These are phyloP conservation scores for Terfezia boudieri DNA, from an alignment of 495 filamentous ascomycete genomes.

Conservation along the genomic window DNA sequence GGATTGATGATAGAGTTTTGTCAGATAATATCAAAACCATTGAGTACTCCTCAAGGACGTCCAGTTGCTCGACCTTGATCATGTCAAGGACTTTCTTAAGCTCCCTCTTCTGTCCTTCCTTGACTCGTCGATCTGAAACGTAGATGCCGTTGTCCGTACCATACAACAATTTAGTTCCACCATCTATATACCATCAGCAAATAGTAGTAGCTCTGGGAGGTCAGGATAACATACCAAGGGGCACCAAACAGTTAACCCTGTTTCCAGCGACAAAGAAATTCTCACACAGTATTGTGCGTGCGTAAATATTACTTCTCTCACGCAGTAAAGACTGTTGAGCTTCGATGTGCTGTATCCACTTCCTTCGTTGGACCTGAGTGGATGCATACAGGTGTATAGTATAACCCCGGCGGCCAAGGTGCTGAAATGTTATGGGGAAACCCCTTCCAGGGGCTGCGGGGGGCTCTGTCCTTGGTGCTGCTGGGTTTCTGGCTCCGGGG, in stretches of 20 bases:
- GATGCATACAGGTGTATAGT: slow-evolving; percentile 76
- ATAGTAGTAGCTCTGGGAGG: slow-evolving; percentile 18
- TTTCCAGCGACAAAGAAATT: slow-evolving; percentile 64
- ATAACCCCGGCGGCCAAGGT: slow-evolving; percentile 91
- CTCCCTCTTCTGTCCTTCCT: slow-evolving; percentile 42
- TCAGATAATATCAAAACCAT: slow-evolving; percentile 81
- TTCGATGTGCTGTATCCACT: slow-evolving; percentile 93
- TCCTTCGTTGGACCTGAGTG: slow-evolving; percentile 56
- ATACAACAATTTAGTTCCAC: slow-evolving; percentile 78
- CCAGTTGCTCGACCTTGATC: slow-evolving; percentile 76
- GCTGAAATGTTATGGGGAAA: slow-evolving; percentile 91
- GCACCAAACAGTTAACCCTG: slow-evolving; percentile 79
- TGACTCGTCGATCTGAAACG: slow-evolving; percentile 70
- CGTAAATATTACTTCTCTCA: slow-evolving; percentile 80
- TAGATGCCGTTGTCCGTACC: slow-evolving; percentile 89
- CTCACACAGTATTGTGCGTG: slow-evolving; percentile 62
- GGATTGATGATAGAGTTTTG: slow-evolving; percentile 71
- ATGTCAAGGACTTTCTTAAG: slow-evolving; percentile 72
- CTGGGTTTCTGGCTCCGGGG: slow-evolving; percentile 37
- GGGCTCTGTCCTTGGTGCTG: slow-evolving; percentile 8
- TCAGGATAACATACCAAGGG: slow-evolving; percentile 39
- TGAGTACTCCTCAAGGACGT: slow-evolving; percentile 84
- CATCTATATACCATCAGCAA: slow-evolving; percentile 32
- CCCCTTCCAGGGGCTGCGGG: slow-evolving; percentile 37
- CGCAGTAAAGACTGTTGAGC: slow-evolving; percentile 65